Evolutionary conservation across 2,329 filamentous ascomycete species (phyloP).

Genomic region (Zelopaecilomyces penicillatus): DNA sequence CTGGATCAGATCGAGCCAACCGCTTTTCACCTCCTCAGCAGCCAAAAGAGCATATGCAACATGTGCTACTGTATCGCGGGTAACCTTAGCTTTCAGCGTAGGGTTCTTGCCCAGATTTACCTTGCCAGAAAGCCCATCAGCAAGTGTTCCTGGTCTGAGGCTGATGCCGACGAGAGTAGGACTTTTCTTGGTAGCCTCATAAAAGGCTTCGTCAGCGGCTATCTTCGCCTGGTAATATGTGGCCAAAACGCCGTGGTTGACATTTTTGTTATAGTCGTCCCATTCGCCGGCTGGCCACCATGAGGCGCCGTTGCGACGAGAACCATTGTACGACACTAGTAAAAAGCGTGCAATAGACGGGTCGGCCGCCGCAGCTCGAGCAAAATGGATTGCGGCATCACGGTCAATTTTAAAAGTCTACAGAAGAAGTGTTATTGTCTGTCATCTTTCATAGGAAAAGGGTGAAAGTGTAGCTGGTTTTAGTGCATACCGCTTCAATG

Average conservation of each 20-base stretch:
- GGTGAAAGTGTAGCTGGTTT: background rate
- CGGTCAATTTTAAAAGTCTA: conserved; percentile 52
- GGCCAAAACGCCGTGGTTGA: conserved; percentile 33
- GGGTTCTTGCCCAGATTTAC: conserved; percentile 40
- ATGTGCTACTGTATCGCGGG: conserved; percentile 51
- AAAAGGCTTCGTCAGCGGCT: conserved; percentile 49
- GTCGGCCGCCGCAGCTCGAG: conserved; percentile 48
- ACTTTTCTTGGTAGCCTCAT: conserved; percentile 36
- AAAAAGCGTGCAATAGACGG: conserved; percentile 53
- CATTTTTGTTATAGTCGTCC: conserved; percentile 34
- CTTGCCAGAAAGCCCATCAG: conserved; percentile 38
- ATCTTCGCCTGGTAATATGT: conserved; percentile 54
- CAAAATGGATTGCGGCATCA: conserved; percentile 55
- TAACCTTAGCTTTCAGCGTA: conserved; percentile 32
- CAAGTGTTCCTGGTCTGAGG: conserved; percentile 45
- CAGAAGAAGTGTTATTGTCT: background rate
- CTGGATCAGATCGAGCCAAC: conserved; percentile 48
- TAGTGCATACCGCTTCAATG: conserved; percentile 33
- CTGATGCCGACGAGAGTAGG: conserved; percentile 39
- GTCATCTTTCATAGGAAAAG: background rate
- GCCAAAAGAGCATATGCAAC: conserved; percentile 49
- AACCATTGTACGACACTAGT: conserved; percentile 53
- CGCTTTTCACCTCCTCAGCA: conserved; percentile 34
- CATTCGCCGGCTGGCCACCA: conserved; percentile 49
- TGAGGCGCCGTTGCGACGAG: conserved; percentile 40